Base-by-base conservation (phyloP, 2,329 filamentous ascomycete genomes). In the Beauveria asiatica region DNA sequence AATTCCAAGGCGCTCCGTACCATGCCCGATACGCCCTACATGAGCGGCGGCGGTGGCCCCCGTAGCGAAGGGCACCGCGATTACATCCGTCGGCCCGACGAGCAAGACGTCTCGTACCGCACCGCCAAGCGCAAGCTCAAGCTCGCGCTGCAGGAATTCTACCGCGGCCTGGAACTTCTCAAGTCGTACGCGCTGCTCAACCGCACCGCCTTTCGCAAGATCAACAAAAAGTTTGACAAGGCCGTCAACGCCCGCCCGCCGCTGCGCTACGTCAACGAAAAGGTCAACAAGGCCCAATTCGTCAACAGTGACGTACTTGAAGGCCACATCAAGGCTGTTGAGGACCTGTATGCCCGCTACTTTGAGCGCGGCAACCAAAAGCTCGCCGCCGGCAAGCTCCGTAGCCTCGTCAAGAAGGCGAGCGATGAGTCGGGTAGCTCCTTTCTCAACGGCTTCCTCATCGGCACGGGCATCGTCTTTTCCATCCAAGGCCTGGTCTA, bases 151-250 rank as follows among this genome's bases (percentile, higher is more conserved):
- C 89, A 96, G 68, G 94, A 97, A 71, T 96, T 92, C 71, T 97
- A 99, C 71, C 87, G 93, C 21, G 88, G 90, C 0, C 80, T 99
- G 16, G 94, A 99, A 70, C 78, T 97, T 50, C 80, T 99, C 62
- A 97, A 97, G 75, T 89, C 90, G 0, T 99, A 96, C 68, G 88
- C 92, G 1, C 76, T 96, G 23, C 79, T 97, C 16, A 99, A 99
- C 72, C 84, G 91, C 53, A 96, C 91, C 0, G 94, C 92, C 0
- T 97, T 97, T 69, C 87, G 92, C 37, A 99, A 99, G 73, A 91
- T 99, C 70, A 97, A 96, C 75, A 99, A 99, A 73, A 99, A 99
- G 74, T 97, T 95, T 71, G 92, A 97, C 79, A 99, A 97, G 75
- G 85, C 88, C 2, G 85, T 92, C 60, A 84, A 92, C 66, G 87